Percentiles rank a stretch among this genome's conserved stretches.
These are phyloP conservation scores for Galeopsis tetrahit DNA, from an alignment of 257 asterid genomes.

Conservation along the genomic window DNA sequence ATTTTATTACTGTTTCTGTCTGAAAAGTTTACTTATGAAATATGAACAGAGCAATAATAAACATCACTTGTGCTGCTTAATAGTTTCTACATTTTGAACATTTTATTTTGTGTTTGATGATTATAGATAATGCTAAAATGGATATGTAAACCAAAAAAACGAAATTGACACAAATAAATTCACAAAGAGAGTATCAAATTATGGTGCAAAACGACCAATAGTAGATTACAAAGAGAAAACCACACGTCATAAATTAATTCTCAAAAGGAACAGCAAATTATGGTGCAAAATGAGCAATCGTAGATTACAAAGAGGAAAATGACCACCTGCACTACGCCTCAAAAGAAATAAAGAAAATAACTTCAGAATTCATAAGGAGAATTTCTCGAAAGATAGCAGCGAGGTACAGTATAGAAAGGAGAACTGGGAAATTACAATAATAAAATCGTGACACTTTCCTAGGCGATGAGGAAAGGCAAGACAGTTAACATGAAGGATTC, in stretches of 20 bases:
- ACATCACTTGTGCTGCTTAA: not conserved
- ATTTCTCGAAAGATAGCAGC: not conserved
- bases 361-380: not conserved
- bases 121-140: too few species aligned
- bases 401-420: not conserved
- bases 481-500: slow-evolving; percentile 90
- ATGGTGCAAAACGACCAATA: too few species aligned
- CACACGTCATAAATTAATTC: not conserved
- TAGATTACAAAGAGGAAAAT: slow-evolving; percentile 28
- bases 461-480: slow-evolving; percentile 84
- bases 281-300: slow-evolving; percentile 1
- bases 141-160: not conserved
- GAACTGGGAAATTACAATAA: slow-evolving; percentile 2
- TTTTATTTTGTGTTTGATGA: not conserved
- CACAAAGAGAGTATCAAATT: too few species aligned
- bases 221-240: too few species aligned
- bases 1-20: not conserved
- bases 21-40: not conserved
- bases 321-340: not conserved
- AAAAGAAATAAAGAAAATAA: not conserved
- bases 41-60: not conserved
- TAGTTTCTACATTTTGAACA: not conserved
- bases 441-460: slow-evolving; percentile 26
- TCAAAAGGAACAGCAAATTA: slow-evolving; percentile 23
- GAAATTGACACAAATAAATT: not conserved